Evolutionary conservation across 2,329 filamentous ascomycete genomes (phyloP).

Genomic region (Aspergillus sp.): DNA sequence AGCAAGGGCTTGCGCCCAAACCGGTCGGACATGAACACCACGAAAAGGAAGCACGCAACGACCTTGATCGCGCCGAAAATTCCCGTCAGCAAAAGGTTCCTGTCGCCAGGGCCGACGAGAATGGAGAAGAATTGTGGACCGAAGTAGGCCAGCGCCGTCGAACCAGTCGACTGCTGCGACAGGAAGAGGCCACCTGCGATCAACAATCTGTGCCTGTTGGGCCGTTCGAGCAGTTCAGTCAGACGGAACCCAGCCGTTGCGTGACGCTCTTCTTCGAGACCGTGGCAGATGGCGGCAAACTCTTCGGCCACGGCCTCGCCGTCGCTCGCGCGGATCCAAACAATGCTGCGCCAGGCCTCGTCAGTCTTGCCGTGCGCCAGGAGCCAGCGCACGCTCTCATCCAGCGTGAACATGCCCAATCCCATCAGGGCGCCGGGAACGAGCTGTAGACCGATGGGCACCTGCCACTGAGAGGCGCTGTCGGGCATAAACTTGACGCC

Average conservation of each 20-base stretch:
- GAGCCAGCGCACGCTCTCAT: constrained; percentile 53
- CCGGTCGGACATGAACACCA: constrained; percentile 36
- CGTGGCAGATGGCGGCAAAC: constrained; percentile 38
- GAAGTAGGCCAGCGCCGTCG: constrained; percentile 39
- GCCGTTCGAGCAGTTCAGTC: constrained; percentile 37
- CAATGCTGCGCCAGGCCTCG: constrained; percentile 40
- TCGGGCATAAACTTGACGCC: constrained; percentile 47
- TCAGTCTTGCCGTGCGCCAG: constrained; percentile 49
- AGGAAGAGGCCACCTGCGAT: constrained; percentile 39
- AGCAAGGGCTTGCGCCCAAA: constrained; percentile 34
- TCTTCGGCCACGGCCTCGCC: constrained; percentile 29
- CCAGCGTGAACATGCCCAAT: constrained; percentile 49
- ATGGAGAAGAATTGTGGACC: constrained; percentile 38
- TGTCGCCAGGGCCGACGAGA: constrained; percentile 29
- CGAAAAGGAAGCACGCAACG: constrained; percentile 34
- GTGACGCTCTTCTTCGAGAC: constrained; percentile 40
- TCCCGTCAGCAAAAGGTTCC: constrained; percentile 36
- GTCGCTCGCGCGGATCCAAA: constrained; percentile 35
- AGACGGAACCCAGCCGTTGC: constrained; percentile 41
- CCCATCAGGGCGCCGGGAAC: constrained; percentile 52
- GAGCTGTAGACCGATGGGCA: constrained; percentile 53
- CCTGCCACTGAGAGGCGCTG: constrained; percentile 50
- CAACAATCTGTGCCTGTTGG: constrained; percentile 37
- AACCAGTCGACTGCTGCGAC: constrained; percentile 41
- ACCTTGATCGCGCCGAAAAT: constrained; percentile 40